Conservation (phyloP, 306 rosid species). For the Luffa aegyptiaca region DNA sequence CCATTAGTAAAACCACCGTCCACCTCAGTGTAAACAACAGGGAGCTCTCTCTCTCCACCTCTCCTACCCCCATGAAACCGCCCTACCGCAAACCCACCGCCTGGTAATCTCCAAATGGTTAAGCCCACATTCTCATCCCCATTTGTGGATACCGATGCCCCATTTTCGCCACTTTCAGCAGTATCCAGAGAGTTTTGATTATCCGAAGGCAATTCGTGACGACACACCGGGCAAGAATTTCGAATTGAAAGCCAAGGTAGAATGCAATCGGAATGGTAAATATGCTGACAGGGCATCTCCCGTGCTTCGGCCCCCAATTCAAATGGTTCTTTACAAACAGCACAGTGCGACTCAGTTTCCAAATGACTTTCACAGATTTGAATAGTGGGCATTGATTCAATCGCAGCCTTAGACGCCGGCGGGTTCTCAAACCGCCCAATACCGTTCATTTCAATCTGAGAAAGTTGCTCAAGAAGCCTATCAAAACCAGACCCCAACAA, state of each 20-base stretch:
- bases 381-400: constrained; percentile 65
- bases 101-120: constrained; percentile 82
- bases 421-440: constrained; percentile 49
- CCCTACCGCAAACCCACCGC: constrained; percentile 87
- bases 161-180: neutral
- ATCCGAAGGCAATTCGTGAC: constrained; percentile 56
- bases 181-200: neutral
- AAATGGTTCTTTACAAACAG: constrained; percentile 66
- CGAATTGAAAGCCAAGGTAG: constrained; percentile 74
- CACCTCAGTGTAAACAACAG: constrained; percentile 72
- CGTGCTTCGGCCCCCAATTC: constrained; percentile 38
- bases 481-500: constrained; percentile 73
- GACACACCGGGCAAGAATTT: constrained; percentile 87
- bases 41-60: constrained; percentile 60
- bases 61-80: constrained; percentile 60
- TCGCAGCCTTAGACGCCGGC: constrained; percentile 63
- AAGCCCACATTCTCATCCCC: constrained; percentile 50
- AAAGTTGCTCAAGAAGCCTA: constrained; percentile 60
- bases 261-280: constrained; percentile 69
- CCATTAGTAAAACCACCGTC: constrained; percentile 61
- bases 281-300: constrained; percentile 84
- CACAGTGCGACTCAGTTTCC: constrained; percentile 46
- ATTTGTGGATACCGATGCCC: constrained; percentile 1
- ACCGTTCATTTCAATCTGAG: constrained; percentile 61
- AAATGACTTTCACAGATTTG: constrained; percentile 35